Evolutionary conservation across 352 stramenopile genomes (phyloP), one percentile per base, ranked within the genome.

Genomic region (Pilasporangium apinafurcum): DNA sequence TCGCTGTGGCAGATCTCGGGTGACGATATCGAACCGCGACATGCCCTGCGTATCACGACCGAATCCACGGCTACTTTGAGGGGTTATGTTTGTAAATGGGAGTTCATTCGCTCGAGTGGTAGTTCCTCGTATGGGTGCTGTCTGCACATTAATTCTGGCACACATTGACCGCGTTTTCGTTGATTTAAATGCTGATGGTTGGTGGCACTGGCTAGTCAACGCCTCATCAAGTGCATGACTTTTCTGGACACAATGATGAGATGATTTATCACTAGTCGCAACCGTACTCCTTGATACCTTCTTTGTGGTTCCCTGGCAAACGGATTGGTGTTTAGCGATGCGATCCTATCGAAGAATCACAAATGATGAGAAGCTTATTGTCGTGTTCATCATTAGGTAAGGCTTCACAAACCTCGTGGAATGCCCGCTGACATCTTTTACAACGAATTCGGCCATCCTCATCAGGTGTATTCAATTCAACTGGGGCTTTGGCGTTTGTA

Each of bases 271-370:
- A 38, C 20, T 3, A 40, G 34, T 20, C 38, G 38, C 7, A n/a
- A 9, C 7, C 39, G 25, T 1, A 39, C 21, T 47, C 4, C 16
- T 8, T 10, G 26, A 7, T 20, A 9, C 8, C 12, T 38, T 45
- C 10, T 42, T 56, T 13, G n/a, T 42, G 5, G 34, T 16, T 29
- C 30, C 38, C 25, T 48, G 29, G 40, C 77, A 89, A 12, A 89
- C 69, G 0, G 70, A 76, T 44, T 86, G 77, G 51, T 86, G 73
- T 46, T 84, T 89, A 7, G 56, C 55, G 43, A 89, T 82, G 0
- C 77, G 73, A 44, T 84, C 68, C 56, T 75, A 24, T 5, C 20
- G 5, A 22, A 14, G 20, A 24, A 35, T 13, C 6, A 27, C 34
- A 34, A 17, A 24, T 22, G 14, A 37, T 5, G 6, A 20, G 37